These are phyloP conservation scores for Fragaria vesca DNA, from an alignment of 306 rosid genomes.

Conservation along the genomic window DNA sequence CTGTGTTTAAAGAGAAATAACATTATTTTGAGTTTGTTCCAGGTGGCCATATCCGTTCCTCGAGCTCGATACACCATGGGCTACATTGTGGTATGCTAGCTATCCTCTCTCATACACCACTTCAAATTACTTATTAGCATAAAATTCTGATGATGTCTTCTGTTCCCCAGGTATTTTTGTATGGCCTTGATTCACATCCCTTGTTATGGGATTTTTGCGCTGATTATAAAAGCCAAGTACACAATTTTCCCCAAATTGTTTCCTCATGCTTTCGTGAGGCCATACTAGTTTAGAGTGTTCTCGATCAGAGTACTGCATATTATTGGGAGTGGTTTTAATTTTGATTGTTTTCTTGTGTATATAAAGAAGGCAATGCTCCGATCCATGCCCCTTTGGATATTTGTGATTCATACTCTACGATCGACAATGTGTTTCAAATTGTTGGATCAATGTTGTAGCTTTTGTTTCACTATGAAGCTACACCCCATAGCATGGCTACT, in stretches of 20 bases:
- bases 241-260: conserved; percentile 50
- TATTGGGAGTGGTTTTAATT: not conserved
- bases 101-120: not conserved
- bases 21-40: conserved; percentile 15
- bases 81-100: conserved; percentile 68
- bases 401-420: not conserved
- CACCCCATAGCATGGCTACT: not conserved
- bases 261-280: conserved; percentile 43
- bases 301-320: not conserved
- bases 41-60: conserved; percentile 93
- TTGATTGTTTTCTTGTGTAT: conserved; percentile 18
- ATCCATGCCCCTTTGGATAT: not conserved
- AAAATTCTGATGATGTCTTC: conserved; percentile 4
- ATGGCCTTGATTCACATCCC: conserved; percentile 72
- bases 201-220: conserved; percentile 60
- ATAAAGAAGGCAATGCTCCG: conserved; percentile 14
- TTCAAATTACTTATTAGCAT: not conserved
- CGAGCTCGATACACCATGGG: conserved; percentile 67
- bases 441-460: conserved; percentile 6
- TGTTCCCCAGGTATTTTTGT: conserved; percentile 55
- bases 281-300: conserved; percentile 27
- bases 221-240: conserved; percentile 56
- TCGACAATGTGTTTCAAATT: not conserved
- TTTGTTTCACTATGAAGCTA: conserved; percentile 1
- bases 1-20: conserved; percentile 1